These are phyloP conservation scores for Fusarium pseudonygamai DNA, from an alignment of 2,329 filamentous ascomycete species.

Conservation along the genomic window DNA sequence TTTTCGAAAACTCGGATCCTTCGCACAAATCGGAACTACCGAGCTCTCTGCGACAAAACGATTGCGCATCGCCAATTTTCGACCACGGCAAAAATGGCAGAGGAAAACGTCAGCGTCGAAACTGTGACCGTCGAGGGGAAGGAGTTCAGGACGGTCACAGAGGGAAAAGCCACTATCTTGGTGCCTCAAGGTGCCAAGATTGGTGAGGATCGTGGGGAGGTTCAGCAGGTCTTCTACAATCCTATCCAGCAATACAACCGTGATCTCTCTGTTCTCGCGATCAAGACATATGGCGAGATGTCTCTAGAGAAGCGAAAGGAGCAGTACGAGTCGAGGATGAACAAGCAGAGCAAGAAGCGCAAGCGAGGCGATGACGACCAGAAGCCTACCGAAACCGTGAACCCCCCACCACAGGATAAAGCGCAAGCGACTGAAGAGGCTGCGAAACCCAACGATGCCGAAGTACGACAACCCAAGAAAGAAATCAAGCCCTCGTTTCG, in stretches of 20 bases:
- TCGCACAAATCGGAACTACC: not conserved
- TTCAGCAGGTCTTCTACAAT: conserved; percentile 95
- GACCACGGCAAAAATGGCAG: conserved; percentile 36
- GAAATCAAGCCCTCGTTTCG: conserved; percentile 65
- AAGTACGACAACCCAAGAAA: conserved; percentile 39
- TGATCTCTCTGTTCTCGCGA: conserved; percentile 90
- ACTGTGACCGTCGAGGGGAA: conserved; percentile 54
- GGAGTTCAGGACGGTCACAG: conserved; percentile 61
- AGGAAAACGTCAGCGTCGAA: conserved; percentile 28
- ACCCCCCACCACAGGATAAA: conserved; percentile 17
- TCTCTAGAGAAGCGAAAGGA: conserved; percentile 57
- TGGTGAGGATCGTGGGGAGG: conserved; percentile 64
- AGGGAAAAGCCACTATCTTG: conserved; percentile 67
- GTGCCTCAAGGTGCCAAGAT: conserved; percentile 59
- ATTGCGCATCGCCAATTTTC: conserved; percentile 27
- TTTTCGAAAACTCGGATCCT: not conserved
- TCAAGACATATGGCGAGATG: conserved; percentile 86
- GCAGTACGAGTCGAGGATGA: conserved; percentile 53
- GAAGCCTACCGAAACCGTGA: conserved; percentile 22
- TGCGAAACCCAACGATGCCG: conserved; percentile 11
- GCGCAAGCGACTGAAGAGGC: conserved; percentile 25
- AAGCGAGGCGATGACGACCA: conserved; percentile 54
- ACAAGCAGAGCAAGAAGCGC: conserved; percentile 56
- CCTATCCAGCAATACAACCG: conserved; percentile 99
- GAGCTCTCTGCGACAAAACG: conserved; percentile 1